Evolutionary conservation across 2,329 filamentous ascomycete genomes (phyloP).

Genomic region (Ambrosiella xylebori): DNA sequence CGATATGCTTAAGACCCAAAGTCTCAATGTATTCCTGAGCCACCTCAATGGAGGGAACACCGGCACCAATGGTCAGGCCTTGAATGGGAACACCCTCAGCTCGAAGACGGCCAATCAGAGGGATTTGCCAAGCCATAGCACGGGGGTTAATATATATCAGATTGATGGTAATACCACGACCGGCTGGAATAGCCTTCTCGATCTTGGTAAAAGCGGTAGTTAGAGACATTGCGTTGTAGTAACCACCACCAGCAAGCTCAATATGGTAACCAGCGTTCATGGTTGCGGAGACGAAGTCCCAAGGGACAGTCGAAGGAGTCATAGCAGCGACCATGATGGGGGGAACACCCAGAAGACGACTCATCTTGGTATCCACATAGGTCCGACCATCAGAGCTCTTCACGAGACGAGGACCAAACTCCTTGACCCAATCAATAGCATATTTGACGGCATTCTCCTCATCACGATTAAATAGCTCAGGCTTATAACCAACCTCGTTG

Average conservation of each 20-base stretch:
- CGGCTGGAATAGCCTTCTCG: conserved; percentile 64
- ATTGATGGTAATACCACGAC: conserved; percentile 77
- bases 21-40: conserved; percentile 90
- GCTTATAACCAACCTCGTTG: conserved; percentile 88
- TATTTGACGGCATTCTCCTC: conserved; percentile 89
- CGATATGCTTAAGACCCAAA: conserved; percentile 78
- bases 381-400: conserved; percentile 79
- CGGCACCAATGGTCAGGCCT: conserved; percentile 80
- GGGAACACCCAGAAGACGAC: conserved; percentile 64
- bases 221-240: conserved; percentile 71
- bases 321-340: conserved; percentile 86
- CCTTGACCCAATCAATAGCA: conserved; percentile 93
- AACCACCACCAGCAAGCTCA: conserved; percentile 77
- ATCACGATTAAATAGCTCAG: conserved; percentile 91
- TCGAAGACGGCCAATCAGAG: conserved; percentile 60
- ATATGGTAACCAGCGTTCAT: conserved; percentile 95
- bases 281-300: conserved; percentile 80
- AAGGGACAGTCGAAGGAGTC: conserved; percentile 77
- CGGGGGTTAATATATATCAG: conserved; percentile 81
- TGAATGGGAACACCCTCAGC: conserved; percentile 81
- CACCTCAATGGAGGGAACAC: conserved; percentile 84
- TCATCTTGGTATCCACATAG: conserved; percentile 95
- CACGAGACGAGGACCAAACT: conserved; percentile 81
- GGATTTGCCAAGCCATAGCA: conserved; percentile 87
- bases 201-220: conserved; percentile 71